Base-by-base conservation (phyloP, 2,329 filamentous ascomycete genomes). In the Trichoderma semiorbis region DNA sequence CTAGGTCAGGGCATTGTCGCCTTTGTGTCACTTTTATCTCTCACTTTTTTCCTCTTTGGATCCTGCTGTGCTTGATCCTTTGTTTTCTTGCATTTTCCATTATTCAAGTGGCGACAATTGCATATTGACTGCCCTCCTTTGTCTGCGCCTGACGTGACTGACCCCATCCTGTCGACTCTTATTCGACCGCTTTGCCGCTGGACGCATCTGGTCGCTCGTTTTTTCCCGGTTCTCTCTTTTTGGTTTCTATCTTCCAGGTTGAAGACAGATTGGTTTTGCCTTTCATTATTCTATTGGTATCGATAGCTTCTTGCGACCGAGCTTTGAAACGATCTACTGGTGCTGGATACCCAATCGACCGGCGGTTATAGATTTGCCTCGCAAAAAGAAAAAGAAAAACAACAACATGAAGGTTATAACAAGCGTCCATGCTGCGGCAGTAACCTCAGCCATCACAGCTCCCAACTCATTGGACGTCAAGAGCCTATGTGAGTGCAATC, bases 401-500 rank as follows among this genome's bases (percentile, higher is more conserved):
- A n/a, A 5, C 65, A 74, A 72, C 1, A 79, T 80, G 78, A 76
- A 74, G 69, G 76, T 79, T 58, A 32, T 72, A 24, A 76, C 73
- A 70, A 75, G 75, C 50, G 65, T 78, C 12, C 71, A 75, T 39
- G 53, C 76, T n/a, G 77, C 77, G 47, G 74, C 76, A 21, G 74
- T 75, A 69, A 78, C 75, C 39, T 75, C 75, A 55, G 75, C 74
- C 61, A 76, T 81, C 32, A 74, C 79, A 26, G 73, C 78, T 18
- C 83, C 83, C 8, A 81, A 79, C 69, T 75, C 83, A 26, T 78
- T 87, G 43, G 77, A 86, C 69, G 78, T 85, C 64, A 72, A 74
- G 47, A 79, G 78, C 24, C 69, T 77, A 39, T 75, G 82, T 84
- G 75, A 18, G 34, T 39, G 18, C 7, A 39, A 18, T 16, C 11